These are phyloP conservation scores for Phytophthora macrochlamydospora DNA, from an alignment of 352 stramenopile species.

Conservation along the genomic window DNA sequence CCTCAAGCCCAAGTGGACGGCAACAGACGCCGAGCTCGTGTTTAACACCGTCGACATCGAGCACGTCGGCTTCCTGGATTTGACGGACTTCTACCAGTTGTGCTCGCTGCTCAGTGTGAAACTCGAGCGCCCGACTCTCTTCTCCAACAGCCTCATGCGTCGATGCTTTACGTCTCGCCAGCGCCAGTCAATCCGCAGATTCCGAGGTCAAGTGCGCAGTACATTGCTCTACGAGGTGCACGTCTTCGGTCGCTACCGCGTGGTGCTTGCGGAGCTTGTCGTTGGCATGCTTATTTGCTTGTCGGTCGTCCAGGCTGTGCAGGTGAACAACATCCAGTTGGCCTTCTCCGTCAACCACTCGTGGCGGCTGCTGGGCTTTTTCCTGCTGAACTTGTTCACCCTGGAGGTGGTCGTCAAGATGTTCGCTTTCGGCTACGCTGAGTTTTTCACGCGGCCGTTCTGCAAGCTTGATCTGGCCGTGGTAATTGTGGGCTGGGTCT, in stretches of 20 bases:
- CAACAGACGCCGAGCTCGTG: slow-evolving; percentile 71
- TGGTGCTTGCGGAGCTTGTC: slow-evolving; percentile 75
- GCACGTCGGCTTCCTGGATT: slow-evolving; percentile 61
- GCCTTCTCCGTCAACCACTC: slow-evolving; percentile 77
- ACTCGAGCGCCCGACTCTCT: slow-evolving; percentile 53
- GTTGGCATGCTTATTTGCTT: slow-evolving; percentile 79
- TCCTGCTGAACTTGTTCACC: slow-evolving; percentile 74
- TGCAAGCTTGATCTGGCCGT: slow-evolving; percentile 80
- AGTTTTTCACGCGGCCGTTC: slow-evolving; percentile 83
- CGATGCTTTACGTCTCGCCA: slow-evolving; percentile 49
- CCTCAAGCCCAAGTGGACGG: slow-evolving; percentile 77
- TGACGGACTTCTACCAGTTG: slow-evolving; percentile 80
- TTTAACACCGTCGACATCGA: slow-evolving; percentile 83
- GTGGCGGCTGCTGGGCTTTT: slow-evolving; percentile 76
- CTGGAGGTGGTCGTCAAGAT: slow-evolving; percentile 78
- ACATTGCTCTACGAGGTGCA: slow-evolving; percentile 67
- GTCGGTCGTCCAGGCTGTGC: slow-evolving; percentile 77
- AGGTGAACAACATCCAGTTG: slow-evolving; percentile 84
- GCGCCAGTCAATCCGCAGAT: slow-evolving; percentile 55
- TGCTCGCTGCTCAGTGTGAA: slow-evolving; percentile 78
- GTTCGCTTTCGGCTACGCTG: slow-evolving; percentile 75
- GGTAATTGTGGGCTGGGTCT: slow-evolving; percentile 75
- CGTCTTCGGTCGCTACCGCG: slow-evolving; percentile 65
- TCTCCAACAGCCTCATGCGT: slow-evolving; percentile 50
- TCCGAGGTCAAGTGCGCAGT: slow-evolving; percentile 55